Evolutionary conservation across 2,329 filamentous ascomycete genomes (phyloP), one percentile per base, ranked within the genome.

Genomic region (Aspergillus sp.): DNA sequence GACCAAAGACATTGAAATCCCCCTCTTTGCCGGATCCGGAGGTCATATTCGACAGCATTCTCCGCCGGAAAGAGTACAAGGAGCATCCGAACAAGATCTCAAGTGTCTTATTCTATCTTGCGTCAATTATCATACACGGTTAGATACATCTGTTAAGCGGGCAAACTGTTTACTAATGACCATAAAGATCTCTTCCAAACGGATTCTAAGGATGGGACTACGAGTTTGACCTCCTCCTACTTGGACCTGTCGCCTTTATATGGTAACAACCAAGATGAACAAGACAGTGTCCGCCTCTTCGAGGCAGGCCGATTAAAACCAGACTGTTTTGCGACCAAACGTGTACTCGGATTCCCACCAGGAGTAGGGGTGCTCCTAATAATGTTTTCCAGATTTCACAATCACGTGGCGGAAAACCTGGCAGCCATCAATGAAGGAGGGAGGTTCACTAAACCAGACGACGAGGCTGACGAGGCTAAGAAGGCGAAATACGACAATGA

Each of bases 211-310:
- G 87, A 92, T 72, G 83, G 81, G 69, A 86, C 85, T 59, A 86
- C 84, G 59, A 89, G 87, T 0, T 80, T 87, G 64, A 91, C 88
- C 0, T 92, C 89, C 0, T 92, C 89, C 0, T 93, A 93, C 65
- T 83, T 93, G 25, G 90, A 93, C 69, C 80, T 93, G 1, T 83
- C 88, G 0, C 90, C 90, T 0, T 79, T 93, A 3, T 93, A 93
- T 66, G 91, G 91, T 3, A 89, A 85, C 54, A 87, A 85, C 48
- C 81, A 86, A 68, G 77, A 81, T 28, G 86, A 90, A 64, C 89
- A 91, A 69, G 78, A 87, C 52, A 74, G 80, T 64, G 85, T 91
- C 69, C 82, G 89, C 25, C 88, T 87, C 1, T 84, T 85, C 74
- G 82, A 84, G 52, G 84, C 88, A 62, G 89, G 89, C n/a, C 87